Percentiles rank a stretch among this genome's conserved stretches.
Conservation (phyloP, 768 basidiomycete species). For the Suillus decipiens region DNA sequence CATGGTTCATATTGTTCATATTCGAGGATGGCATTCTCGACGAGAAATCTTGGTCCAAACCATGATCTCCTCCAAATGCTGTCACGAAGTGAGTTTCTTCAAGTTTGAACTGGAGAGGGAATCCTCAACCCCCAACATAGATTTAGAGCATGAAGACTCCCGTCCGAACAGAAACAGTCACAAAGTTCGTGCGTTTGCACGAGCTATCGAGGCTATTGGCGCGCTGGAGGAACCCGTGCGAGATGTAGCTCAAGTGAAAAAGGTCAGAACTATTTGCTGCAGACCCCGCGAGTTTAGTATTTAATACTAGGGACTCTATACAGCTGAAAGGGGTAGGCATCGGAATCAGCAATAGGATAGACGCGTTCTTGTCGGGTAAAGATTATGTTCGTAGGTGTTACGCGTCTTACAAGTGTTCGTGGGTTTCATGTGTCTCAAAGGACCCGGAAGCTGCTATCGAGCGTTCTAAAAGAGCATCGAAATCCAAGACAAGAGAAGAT, state of each 20-base stretch:
- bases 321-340: slow-evolving; percentile 37
- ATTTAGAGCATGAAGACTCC: slow-evolving; percentile 45
- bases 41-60: slow-evolving; percentile 29
- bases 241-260: slow-evolving; percentile 43
- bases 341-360: slow-evolving; percentile 49
- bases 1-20: background rate
- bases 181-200: slow-evolving; percentile 52
- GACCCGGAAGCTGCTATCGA: background rate
- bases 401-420: slow-evolving; percentile 10
- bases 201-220: slow-evolving; percentile 46
- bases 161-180: slow-evolving; percentile 40
- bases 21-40: background rate
- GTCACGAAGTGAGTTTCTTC: slow-evolving; percentile 38
- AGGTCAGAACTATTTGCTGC: slow-evolving; percentile 25
- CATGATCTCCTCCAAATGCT: slow-evolving; percentile 43
- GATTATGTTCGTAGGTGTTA: slow-evolving; percentile 38
- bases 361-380: slow-evolving; percentile 37
- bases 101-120: background rate
- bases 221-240: slow-evolving; percentile 43
- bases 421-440: slow-evolving; percentile 3
- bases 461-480: background rate
- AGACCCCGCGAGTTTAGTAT: background rate
- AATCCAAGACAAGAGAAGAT: slow-evolving; percentile 14
- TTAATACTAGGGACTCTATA: background rate
- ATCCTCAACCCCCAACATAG: slow-evolving; percentile 20